Evolutionary conservation across 2,329 filamentous ascomycete species (phyloP).

Genomic region (Fusarium duplospermum): DNA sequence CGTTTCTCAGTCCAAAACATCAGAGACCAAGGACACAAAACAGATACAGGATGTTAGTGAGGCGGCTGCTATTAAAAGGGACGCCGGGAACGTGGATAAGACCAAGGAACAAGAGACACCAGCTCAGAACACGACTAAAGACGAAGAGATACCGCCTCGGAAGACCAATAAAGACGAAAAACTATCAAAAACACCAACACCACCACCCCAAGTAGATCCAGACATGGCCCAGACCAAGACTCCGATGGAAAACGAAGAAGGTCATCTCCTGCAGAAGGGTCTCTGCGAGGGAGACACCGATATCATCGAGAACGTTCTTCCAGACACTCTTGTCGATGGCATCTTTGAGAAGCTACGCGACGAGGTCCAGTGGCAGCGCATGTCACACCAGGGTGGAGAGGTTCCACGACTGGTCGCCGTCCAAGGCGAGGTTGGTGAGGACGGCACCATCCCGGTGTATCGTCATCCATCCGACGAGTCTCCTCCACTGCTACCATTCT

Average conservation of each 20-base stretch:
- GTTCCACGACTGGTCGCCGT: slow-evolving; percentile 93
- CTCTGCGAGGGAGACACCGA: slow-evolving; percentile 86
- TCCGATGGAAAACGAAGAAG: slow-evolving; percentile 10
- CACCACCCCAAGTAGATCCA: background rate
- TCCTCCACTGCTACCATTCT: slow-evolving; percentile 80
- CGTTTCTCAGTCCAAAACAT: background rate
- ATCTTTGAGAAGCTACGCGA: slow-evolving; percentile 77
- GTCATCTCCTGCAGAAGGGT: slow-evolving; percentile 53
- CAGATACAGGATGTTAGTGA: slow-evolving; percentile 3
- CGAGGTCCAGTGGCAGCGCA: slow-evolving; percentile 89
- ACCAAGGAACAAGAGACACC: background rate
- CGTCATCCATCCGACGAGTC: slow-evolving; percentile 93
- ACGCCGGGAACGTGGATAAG: background rate
- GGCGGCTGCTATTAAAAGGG: slow-evolving; percentile 23
- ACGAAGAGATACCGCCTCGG: background rate
- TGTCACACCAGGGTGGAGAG: slow-evolving; percentile 92
- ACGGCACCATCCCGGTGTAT: slow-evolving; percentile 89
- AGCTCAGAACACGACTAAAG: slow-evolving; percentile 1
- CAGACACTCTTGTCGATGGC: slow-evolving; percentile 63
- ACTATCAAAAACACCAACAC: background rate
- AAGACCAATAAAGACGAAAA: background rate
- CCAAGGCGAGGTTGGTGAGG: slow-evolving; percentile 76
- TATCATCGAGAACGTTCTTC: slow-evolving; percentile 77
- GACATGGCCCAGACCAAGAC: slow-evolving; percentile 16
- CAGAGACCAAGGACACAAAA: background rate